A percentile compares a stretch with the other conserved stretches of the same genome.
phyloP scores from a whole-genome alignment of 306 rosid genomes.

The Trifolium fragiferum region DNA sequence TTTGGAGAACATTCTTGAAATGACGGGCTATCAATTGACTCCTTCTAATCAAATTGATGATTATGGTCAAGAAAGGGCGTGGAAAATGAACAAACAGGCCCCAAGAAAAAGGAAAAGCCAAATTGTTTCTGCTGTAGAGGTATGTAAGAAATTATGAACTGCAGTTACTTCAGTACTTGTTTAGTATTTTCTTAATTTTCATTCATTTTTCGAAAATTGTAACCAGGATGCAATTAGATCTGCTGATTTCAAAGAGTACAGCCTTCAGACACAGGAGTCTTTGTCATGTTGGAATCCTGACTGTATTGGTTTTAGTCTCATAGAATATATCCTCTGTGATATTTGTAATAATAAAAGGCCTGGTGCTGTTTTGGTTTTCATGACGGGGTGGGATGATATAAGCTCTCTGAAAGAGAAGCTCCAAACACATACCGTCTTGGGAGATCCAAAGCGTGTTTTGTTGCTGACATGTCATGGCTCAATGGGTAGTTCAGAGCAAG shows the following conservation, averaged over 20 bases:
- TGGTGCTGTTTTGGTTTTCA: slow-evolving; percentile 92
- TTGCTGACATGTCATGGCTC: slow-evolving; percentile 94
- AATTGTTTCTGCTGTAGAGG: slow-evolving; percentile 90
- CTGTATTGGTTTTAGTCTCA: slow-evolving; percentile 83
- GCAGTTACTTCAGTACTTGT: slow-evolving; percentile 15
- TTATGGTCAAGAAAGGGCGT: slow-evolving; percentile 88
- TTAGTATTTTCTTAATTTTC: slow-evolving; percentile 35
- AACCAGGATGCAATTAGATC: slow-evolving; percentile 80
- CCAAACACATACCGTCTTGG: slow-evolving; percentile 69
- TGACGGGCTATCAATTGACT: slow-evolving; percentile 75
- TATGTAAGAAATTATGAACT: slow-evolving; percentile 41
- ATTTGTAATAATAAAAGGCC: slow-evolving; percentile 82
- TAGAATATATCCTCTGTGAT: slow-evolving; percentile 72
- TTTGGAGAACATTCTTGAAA: slow-evolving; percentile 87
- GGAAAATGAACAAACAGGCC: slow-evolving; percentile 91
- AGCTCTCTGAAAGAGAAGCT: slow-evolving; percentile 86
- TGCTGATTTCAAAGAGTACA: slow-evolving; percentile 74
- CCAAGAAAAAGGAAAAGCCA: slow-evolving; percentile 98
- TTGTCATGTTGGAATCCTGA: slow-evolving; percentile 95
- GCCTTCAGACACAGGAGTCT: slow-evolving; percentile 80
- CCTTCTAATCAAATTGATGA: slow-evolving; percentile 89
- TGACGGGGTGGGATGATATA: slow-evolving; percentile 99
- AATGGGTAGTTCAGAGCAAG: slow-evolving; percentile 96
- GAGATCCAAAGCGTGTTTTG: slow-evolving; percentile 73
- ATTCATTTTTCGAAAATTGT: slow-evolving; percentile 36